Conservation (phyloP, 345 rosid genomes). For the Passiflora organensis region DNA sequence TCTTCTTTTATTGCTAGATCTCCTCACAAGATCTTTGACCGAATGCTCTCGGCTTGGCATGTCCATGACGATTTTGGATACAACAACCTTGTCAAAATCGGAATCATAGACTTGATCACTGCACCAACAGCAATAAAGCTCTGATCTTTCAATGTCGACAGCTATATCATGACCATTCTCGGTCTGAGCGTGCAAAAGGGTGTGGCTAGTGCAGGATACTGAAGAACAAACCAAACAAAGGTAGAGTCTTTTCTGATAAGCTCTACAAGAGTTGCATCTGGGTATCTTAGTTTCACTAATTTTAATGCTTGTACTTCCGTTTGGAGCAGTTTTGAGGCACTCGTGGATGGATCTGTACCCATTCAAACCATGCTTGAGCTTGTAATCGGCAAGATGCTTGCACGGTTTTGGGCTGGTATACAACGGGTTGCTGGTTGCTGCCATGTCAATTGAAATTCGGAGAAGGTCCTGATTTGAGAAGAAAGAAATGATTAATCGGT, state of each 20-base stretch:
- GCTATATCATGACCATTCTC: constrained; percentile 21
- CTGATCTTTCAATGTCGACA: constrained; percentile 27
- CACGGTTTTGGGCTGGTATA: constrained; percentile 54
- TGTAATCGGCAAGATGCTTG: constrained; percentile 71
- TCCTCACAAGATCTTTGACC: constrained; percentile 14
- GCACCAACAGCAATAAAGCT: constrained; percentile 26
- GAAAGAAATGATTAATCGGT: not conserved
- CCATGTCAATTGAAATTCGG: constrained; percentile 34
- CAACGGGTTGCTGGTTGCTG: constrained; percentile 37
- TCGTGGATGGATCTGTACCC: constrained; percentile 50
- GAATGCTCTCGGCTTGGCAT: constrained; percentile 10
- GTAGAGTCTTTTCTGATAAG: constrained; percentile 34
- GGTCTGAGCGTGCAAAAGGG: constrained; percentile 17
- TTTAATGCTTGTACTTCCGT: constrained; percentile 47
- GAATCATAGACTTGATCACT: constrained; percentile 29
- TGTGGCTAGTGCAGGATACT: constrained; percentile 14
- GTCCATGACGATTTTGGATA: constrained; percentile 15
- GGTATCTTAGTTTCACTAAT: constrained; percentile 30
- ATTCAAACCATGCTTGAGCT: constrained; percentile 52
- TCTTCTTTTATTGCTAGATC: constrained; percentile 28
- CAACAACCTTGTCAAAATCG: constrained; percentile 28
- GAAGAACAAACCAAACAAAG: constrained; percentile 23
- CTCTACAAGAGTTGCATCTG: constrained; percentile 60
- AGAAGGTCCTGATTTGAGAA: constrained; percentile 5
- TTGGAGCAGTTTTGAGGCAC: constrained; percentile 38